These are phyloP conservation scores for Russula olivacea DNA, from an alignment of 768 basidiomycete genomes.

Conservation along the genomic window DNA sequence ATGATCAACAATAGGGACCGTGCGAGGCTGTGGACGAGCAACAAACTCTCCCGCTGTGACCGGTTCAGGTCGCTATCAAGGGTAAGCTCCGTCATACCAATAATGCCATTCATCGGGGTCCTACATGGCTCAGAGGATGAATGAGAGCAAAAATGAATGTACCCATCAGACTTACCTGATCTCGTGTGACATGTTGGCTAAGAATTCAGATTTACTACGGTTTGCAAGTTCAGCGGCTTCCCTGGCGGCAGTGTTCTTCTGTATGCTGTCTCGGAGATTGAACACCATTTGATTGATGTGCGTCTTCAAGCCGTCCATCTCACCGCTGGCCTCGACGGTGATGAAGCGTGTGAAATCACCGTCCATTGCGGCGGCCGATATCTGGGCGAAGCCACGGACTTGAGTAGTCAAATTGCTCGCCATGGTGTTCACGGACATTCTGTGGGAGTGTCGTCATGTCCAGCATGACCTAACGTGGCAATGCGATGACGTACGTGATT, in stretches of 20 bases:
- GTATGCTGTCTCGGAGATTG: constrained; percentile 87
- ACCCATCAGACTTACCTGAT: constrained; percentile 52
- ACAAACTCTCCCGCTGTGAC: constrained; percentile 89
- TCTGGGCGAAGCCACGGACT: constrained; percentile 96
- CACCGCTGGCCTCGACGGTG: constrained; percentile 96
- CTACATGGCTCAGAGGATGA: constrained; percentile 36
- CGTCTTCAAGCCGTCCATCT: constrained; percentile 99
- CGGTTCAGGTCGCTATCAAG: constrained; percentile 93
- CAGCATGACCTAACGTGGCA: too few species aligned
- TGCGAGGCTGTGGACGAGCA: constrained; percentile 93
- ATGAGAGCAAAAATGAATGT: too few species aligned
- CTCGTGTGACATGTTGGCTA: constrained; percentile 98
- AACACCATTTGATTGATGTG: constrained; percentile 99
- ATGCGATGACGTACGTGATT: constrained; percentile 68
- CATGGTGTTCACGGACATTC: constrained; percentile 97
- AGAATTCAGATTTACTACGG: constrained; percentile 92
- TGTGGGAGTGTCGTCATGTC: constrained; percentile 31
- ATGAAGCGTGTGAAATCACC: constrained; percentile 99
- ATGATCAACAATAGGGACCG: constrained; percentile 92
- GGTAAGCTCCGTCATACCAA: constrained; percentile 96
- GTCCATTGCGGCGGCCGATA: constrained; percentile 96
- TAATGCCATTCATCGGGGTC: constrained; percentile 99
- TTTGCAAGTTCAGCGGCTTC: constrained; percentile 99
- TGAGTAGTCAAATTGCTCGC: constrained; percentile 94
- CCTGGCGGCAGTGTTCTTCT: constrained; percentile 92